phyloP scores from a whole-genome alignment of 345 rosid genomes.

The Nephelium lappaceum region DNA sequence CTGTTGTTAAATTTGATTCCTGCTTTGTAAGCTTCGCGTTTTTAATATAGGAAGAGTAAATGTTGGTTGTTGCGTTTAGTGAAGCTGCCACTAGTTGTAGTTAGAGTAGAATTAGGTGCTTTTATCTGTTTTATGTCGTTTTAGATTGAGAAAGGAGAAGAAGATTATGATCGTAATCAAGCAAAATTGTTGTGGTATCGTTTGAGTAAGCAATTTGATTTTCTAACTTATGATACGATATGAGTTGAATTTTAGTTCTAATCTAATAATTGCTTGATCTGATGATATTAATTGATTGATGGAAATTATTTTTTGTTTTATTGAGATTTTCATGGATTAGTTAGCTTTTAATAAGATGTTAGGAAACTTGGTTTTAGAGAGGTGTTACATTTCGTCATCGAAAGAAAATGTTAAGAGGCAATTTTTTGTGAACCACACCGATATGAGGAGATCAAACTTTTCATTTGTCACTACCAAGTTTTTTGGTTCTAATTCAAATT shows the following conservation, averaged over 20 bases:
- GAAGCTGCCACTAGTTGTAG: not conserved
- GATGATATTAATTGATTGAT: not conserved
- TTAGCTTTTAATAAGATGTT: not conserved
- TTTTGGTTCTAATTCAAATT: not conserved
- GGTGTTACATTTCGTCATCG: not conserved
- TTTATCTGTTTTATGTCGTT: not conserved
- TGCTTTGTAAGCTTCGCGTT: not conserved
- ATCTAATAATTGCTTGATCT: not conserved
- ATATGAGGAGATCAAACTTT: not conserved
- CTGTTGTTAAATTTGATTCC: not conserved
- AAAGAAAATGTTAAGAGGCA: not conserved
- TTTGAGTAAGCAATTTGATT: not conserved
- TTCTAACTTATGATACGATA: not conserved
- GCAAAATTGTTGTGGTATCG: not conserved
- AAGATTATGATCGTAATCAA: not conserved
- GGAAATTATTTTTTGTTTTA: not conserved
- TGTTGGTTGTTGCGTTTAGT: not conserved
- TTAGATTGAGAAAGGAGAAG: not conserved
- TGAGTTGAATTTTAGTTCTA: not conserved
- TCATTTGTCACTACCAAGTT: constrained; percentile 1
- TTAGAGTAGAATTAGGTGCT: not conserved
- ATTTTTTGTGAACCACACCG: not conserved
- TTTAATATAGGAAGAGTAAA: not conserved
- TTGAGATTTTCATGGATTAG: not conserved
- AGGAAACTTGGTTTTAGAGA: not conserved